Evolutionary conservation across 176 grass and related monocot genomes (phyloP), one percentile per base, ranked within the genome.

Genomic region (Poa annua): DNA sequence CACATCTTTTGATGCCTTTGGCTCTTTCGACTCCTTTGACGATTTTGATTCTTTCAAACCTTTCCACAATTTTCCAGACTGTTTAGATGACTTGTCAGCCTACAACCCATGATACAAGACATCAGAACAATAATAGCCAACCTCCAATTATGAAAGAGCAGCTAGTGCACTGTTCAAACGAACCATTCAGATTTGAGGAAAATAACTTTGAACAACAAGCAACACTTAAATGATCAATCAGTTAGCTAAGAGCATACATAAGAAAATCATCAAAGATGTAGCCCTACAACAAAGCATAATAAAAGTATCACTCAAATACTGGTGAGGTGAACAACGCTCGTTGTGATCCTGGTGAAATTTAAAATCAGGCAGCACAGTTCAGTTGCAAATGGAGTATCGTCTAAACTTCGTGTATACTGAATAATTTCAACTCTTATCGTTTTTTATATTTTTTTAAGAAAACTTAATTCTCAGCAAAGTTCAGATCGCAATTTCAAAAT

Each of bases 81-180:
- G 88, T 65, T 78, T 89, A 77, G 84, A 86, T 86, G 72, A 71
- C 63, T 82, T 86, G 19, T 78, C 83, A 39, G 35, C 78, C 88
- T 89, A 66, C 20, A 79, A 47, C 24, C 56, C 13, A 84, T 9
- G 42, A 11, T 32, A 55, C 6, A 59, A 52, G 41, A 86, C 20
- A 75, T n/a, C 29, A 42, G 35, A 50, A 25, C 1, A 15, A 65
- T 10, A 8, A 57, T 66, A 70, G 7, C 42, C 11, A 44, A 0
- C 17, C 60, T 69, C 11, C 42, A 22, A 50, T 51, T 76, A 15
- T 12, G 38, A 51, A 81, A 54, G 21, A 44, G 34, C n/a, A 68
- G 41, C 35, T 42, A 25, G 75, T 26, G 6, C 7, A 44, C 8
- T 19, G 21, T 49, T 79, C 36, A 78, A 77, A 77, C 2, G 1